phyloP scores from a whole-genome alignment of 2,329 filamentous ascomycete species.

The Neofusicoccum umdonicola region DNA sequence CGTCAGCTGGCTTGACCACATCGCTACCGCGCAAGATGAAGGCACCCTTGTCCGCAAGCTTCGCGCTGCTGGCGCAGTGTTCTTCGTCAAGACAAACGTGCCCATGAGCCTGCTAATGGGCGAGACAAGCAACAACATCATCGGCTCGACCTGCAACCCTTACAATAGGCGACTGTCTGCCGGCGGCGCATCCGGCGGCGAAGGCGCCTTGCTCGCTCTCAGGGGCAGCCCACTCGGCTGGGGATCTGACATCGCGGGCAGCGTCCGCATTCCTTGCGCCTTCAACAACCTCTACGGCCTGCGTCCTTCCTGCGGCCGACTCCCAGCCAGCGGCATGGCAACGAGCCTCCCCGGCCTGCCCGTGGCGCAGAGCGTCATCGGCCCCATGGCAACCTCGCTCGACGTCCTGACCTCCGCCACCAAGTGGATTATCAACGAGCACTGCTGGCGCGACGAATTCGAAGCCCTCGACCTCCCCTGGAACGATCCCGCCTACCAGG shows the following conservation, averaged over 20 bases:
- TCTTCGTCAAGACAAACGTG: constrained; percentile 54
- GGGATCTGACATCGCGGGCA: constrained; percentile 28
- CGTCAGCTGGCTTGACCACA: constrained; percentile 31
- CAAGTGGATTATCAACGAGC: constrained; percentile 16
- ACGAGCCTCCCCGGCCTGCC: constrained; percentile 22
- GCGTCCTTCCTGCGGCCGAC: constrained; percentile 17
- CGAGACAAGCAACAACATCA: constrained; percentile 54
- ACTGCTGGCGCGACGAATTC: constrained; percentile 32
- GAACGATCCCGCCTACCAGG: constrained; percentile 28
- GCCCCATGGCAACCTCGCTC: constrained; percentile 19
- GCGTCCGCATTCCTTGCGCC: constrained; percentile 22
- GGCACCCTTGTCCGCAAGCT: constrained; percentile 51
- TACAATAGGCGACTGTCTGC: constrained; percentile 43
- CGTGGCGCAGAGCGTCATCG: constrained; percentile 18
- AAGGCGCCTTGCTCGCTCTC: constrained; percentile 25
- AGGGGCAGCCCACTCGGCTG: constrained; percentile 25
- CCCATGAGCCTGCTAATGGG: constrained; percentile 56
- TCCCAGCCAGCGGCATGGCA: constrained; percentile 19
- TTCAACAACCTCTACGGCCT: constrained; percentile 22
- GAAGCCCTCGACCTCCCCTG: constrained; percentile 47
- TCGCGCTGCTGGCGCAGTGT: constrained; percentile 49
- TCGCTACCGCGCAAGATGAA: constrained; percentile 48
- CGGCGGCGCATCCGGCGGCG: constrained; percentile 42
- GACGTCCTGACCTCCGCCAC: background rate
- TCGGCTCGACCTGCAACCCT: constrained; percentile 50